phyloP scores from a whole-genome alignment of 768 basidiomycete species.

The Paxillus ammoniavirescens region DNA sequence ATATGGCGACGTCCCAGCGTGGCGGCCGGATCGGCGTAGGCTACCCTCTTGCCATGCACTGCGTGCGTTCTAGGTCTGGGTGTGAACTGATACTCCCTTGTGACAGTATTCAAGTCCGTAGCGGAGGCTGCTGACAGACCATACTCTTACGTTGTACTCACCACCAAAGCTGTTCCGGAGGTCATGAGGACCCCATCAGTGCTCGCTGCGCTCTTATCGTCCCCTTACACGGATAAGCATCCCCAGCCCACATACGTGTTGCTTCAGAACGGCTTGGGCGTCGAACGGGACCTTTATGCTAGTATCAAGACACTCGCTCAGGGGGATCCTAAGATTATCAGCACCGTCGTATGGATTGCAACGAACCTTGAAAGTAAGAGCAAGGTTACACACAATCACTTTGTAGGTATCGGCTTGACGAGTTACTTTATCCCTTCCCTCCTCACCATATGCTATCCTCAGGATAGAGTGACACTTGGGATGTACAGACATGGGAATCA shows the following conservation, averaged over 20 bases:
- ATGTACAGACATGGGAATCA: conserved; percentile 49
- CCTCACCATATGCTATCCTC: neutral
- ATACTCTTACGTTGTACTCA: conserved; percentile 65
- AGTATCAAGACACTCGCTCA: conserved; percentile 42
- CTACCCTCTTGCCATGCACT: conserved; percentile 16
- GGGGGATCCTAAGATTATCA: conserved; percentile 50
- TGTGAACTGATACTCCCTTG: conserved; percentile 2
- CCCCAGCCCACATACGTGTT: too few relatives aligned
- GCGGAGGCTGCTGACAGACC: conserved; percentile 55
- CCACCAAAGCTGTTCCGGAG: conserved; percentile 74
- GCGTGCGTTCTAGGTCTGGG: neutral
- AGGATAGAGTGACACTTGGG: conserved; percentile 50
- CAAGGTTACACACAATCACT: too few relatives aligned
- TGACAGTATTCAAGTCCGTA: conserved; percentile 56
- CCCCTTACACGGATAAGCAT: too few relatives aligned
- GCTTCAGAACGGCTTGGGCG: too few relatives aligned
- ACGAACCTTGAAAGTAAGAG: conserved; percentile 36
- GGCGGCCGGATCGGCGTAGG: conserved; percentile 63
- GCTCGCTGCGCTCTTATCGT: too few relatives aligned
- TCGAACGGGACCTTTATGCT: conserved; percentile 60
- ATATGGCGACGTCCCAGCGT: conserved; percentile 55
- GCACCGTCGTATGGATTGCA: conserved; percentile 53
- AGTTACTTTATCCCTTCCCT: neutral
- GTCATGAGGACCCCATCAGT: conserved; percentile 46
- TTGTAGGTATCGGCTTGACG: conserved; percentile 35